Evolutionary conservation across 2,329 filamentous ascomycete species (phyloP), one percentile per base, ranked within the genome.

Genomic region (Fusarium luffae): DNA sequence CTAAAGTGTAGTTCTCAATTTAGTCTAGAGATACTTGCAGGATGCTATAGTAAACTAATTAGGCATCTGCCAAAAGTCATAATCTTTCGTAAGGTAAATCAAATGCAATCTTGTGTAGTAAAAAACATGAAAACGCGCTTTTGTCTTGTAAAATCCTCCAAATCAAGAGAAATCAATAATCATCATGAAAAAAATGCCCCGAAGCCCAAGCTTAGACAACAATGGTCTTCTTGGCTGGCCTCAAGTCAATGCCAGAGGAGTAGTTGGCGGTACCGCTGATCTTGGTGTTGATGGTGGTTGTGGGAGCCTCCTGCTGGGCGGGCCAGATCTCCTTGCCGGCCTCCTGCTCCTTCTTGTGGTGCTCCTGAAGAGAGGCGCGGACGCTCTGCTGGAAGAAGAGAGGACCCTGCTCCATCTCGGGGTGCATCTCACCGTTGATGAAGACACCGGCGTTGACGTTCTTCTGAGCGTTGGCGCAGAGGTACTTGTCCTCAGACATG

Each of bases 361-460:
- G 85, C 40, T 81, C 80, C 30, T 79, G 80, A 34, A 88, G 77
- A 18, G 81, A 74, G 42, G 86, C 82, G 5, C 86, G 84, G 34
- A 85, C 82, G 5, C 77, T 76, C 46, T 82, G 82, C 79, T 88
- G 86, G 81, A 88, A 88, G 77, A 83, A 87, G 1, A 89, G 78
- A 0, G 86, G 85, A 0, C 86, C 86, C 75, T 88, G 85, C 76
- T 91, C 89, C 77, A 86, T 83, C 51, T 82, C 80, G 0, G 88
- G 88, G 75, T 91, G 88, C 77, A 90, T 79, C 75, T 89, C 85
- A 54, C 89, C 89, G 72, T 87, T 90, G 75, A 88, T 79, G 63
- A 89, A 90, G 54, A 90, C 82, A 10, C 88, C 87, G 0, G 85
- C 82, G 75, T 88, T 86, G 70, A 90, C 82, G 76, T 91, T 90